phyloP scores from a whole-genome alignment of 2,329 filamentous ascomycete species.

The Colletotrichum sp. region DNA sequence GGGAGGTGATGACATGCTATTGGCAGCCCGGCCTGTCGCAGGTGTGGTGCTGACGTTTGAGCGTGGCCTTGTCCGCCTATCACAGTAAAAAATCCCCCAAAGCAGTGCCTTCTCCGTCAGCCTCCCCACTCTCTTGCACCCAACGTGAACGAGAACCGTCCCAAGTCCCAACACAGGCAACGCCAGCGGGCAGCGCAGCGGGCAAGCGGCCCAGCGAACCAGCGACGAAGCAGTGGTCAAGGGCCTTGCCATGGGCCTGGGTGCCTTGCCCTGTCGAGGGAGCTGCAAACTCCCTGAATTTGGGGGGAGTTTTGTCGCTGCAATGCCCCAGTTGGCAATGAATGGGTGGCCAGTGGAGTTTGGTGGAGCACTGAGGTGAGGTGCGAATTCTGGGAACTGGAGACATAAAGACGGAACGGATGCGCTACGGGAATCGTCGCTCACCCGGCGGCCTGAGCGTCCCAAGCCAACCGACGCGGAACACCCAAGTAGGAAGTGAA shows the following conservation, averaged over 20 bases:
- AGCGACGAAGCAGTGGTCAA: background rate
- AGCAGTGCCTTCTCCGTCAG: background rate
- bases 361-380: background rate
- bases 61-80: background rate
- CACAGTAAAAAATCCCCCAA: background rate
- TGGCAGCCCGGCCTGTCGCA: background rate
- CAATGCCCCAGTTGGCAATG: background rate
- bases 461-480: background rate
- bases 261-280: background rate
- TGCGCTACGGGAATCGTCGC: slow-evolving; percentile 16
- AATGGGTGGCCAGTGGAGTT: background rate
- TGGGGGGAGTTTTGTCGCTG: background rate
- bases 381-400: background rate
- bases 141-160: background rate
- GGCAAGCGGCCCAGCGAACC: background rate
- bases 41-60: slow-evolving; percentile 10
- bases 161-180: background rate
- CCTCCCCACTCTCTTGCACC: background rate
- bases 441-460: slow-evolving; percentile 19
- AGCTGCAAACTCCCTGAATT: background rate
- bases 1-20: background rate
- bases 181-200: background rate
- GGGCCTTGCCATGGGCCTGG: slow-evolving; percentile 5
- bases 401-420: background rate
- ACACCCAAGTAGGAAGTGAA: background rate